Evolutionary conservation across 2,329 filamentous ascomycete genomes (phyloP), one percentile per base, ranked within the genome.

Genomic region (Chaetomium sp.): DNA sequence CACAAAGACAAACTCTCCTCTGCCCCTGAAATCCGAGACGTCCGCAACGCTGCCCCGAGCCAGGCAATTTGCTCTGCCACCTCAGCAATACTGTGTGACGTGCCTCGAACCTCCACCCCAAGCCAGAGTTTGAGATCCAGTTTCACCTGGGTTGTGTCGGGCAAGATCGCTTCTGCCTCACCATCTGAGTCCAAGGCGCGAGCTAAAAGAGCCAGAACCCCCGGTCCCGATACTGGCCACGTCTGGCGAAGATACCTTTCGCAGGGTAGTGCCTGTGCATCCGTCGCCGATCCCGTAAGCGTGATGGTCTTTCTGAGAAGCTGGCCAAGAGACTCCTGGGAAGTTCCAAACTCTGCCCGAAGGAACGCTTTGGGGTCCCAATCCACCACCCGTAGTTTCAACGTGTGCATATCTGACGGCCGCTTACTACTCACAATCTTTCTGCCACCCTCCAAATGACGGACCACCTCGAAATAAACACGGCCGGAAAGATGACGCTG

Each of bases 181-280:
- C n/a, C 49, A 8, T 27, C 53, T 6, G n/a, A 19, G 27, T 56
- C 53, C 3, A 38, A n/a, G 19, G n/a, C 19, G 2, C 33, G 16
- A 8, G 8, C 9, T 9, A 56, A n/a, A 3, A 33, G 21, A 21
- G 19, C 19, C 29, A 56, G n/a, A 13, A 56, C 12, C 12, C n/a
- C 29, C 31, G 33, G 21, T 10, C 53, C 31, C 29, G 31, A 23
- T 13, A 12, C 13, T 4, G 53, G 53, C 53, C 53, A 56, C 3
- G 53, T 56, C 31, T 56, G 53, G 19, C 21, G 21, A 7, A 56
- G 33, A 25, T 56, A 56, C n/a, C 12, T 31, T 13, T 29, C 29
- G 53, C 53, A 56, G 19, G 53, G n/a, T 13, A 38, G 53, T 8
- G 53, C 53, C 29, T 56, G 53, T 5, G 53, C 53, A 33, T 56